A percentile compares a stretch with the other conserved stretches of the same genome.
These are phyloP conservation scores for Xylariales sp. DNA, from an alignment of 2,329 filamentous ascomycete genomes.

Conservation along the genomic window DNA sequence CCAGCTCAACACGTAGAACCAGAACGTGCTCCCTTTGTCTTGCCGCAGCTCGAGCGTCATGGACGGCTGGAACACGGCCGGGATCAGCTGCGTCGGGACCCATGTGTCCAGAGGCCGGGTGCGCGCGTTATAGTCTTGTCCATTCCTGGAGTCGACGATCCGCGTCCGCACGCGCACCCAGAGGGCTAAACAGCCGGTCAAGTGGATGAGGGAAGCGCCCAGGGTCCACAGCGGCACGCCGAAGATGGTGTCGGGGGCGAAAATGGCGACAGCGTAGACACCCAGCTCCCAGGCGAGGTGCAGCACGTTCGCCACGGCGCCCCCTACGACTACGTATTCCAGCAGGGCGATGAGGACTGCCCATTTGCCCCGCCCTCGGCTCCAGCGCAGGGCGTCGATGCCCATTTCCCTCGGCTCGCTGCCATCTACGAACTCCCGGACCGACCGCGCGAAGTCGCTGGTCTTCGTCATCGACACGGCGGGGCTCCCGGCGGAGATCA, in stretches of 20 bases:
- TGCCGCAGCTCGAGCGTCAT: constrained; percentile 33
- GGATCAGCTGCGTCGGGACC: constrained; percentile 39
- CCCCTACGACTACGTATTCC: constrained; percentile 42
- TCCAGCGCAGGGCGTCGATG: constrained; percentile 26
- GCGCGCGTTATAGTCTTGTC: constrained; percentile 2
- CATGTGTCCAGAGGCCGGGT: constrained; percentile 27
- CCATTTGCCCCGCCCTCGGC: constrained; percentile 13
- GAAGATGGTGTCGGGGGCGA: constrained; percentile 42
- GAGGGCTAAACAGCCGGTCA: constrained; percentile 36
- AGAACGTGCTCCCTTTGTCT: constrained; percentile 22
- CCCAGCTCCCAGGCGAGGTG: constrained; percentile 45
- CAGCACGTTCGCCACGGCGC: constrained; percentile 44
- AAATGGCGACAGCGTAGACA: constrained; percentile 44
- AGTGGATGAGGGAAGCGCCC: constrained; percentile 41
- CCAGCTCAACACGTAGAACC: constrained; percentile 40
- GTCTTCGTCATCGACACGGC: constrained; percentile 37
- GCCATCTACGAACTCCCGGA: constrained; percentile 27
- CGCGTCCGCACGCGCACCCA: constrained; percentile 36
- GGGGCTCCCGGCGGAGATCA: constrained; percentile 40
- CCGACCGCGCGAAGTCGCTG: constrained; percentile 28
- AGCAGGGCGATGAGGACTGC: constrained; percentile 24
- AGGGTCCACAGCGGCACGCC: constrained; percentile 46
- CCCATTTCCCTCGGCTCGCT: constrained; percentile 21
- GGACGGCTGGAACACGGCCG: constrained; percentile 39
- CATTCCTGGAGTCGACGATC: constrained; percentile 10